Conservation (phyloP, 768 basidiomycete species). For the Plicaturopsis crispa region DNA sequence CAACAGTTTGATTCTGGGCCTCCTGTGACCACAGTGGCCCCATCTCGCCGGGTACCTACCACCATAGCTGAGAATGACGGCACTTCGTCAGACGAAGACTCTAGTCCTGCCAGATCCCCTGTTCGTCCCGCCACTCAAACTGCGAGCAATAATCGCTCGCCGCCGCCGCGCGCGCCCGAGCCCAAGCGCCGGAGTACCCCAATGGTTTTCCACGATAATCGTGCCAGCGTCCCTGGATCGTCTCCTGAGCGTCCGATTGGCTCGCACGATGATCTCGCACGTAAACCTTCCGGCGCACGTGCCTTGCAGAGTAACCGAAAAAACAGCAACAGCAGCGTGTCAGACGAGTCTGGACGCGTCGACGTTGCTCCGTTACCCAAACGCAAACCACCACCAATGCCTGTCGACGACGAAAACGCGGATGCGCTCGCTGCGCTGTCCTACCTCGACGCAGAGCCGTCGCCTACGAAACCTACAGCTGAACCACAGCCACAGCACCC, state of each 20-base stretch:
- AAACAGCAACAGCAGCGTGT: conserved; percentile 35
- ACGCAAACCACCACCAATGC: neutral
- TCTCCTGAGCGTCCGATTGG: neutral
- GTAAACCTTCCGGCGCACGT: conserved; percentile 83
- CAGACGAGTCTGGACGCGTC: conserved; percentile 11
- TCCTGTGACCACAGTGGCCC: conserved; percentile 8
- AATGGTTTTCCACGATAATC: neutral
- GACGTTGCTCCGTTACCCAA: neutral
- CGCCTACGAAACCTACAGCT: conserved; percentile 7
- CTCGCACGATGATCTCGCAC: conserved; percentile 31
- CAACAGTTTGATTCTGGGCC: conserved; percentile 35
- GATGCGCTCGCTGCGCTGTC: conserved; percentile 77
- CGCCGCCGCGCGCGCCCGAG: conserved; percentile 6
- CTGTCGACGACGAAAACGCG: conserved; percentile 34
- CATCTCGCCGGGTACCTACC: conserved; percentile 32
- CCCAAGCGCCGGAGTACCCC: no score
- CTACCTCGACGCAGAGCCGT: conserved; percentile 49
- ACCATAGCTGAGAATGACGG: conserved; percentile 38
- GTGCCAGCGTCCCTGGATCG: neutral
- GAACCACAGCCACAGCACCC: conserved; percentile 23
- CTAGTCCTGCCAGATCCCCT: no score
- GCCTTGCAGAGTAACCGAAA: conserved; percentile 41
- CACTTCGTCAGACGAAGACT: conserved; percentile 24
- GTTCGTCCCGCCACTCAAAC: no score
- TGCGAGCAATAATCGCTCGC: neutral